phyloP scores from a whole-genome alignment of 306 rosid species.

The Sophora flavescens region DNA sequence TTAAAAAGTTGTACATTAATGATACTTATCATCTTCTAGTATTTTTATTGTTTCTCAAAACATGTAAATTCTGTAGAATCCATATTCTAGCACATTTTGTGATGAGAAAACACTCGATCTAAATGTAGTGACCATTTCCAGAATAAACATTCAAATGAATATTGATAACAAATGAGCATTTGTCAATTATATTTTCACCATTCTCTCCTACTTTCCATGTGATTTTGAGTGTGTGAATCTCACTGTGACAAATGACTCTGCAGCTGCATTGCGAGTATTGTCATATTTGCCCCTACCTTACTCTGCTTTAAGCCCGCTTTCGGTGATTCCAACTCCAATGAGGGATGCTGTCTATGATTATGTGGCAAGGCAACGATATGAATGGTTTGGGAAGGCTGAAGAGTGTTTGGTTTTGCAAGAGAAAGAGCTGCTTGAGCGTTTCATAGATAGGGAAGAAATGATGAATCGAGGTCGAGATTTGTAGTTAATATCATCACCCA shows the following conservation, averaged over 20 bases:
- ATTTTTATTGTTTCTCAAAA: constrained; percentile 2
- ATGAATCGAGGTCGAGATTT: constrained; percentile 40
- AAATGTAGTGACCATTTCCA: constrained; percentile 8
- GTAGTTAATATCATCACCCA: constrained; percentile 21
- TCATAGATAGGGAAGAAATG: constrained; percentile 85
- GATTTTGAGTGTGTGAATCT: constrained; percentile 39
- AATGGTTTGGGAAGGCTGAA: constrained; percentile 72
- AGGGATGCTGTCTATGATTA: constrained; percentile 72
- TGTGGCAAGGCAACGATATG: constrained; percentile 64
- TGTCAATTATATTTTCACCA: constrained; percentile 21
- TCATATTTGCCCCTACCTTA: constrained; percentile 81
- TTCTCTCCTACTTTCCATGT: constrained; percentile 6
- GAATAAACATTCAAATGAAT: neutral
- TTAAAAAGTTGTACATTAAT: neutral
- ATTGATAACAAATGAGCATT: constrained; percentile 23
- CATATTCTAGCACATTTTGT: constrained; percentile 17
- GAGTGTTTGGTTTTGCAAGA: constrained; percentile 72
- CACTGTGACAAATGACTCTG: constrained; percentile 47
- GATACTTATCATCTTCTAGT: constrained; percentile 7
- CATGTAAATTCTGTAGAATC: neutral
- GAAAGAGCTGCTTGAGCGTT: constrained; percentile 78
- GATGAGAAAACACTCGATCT: constrained; percentile 17
- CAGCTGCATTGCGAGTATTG: constrained; percentile 80
- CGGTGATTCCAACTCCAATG: constrained; percentile 69
- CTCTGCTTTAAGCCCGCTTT: constrained; percentile 64